A percentile compares a stretch with the other conserved stretches of the same genome.
Conservation (phyloP, 371 early-diverging fungal genomes). For the Haplosporangium sp. region DNA sequence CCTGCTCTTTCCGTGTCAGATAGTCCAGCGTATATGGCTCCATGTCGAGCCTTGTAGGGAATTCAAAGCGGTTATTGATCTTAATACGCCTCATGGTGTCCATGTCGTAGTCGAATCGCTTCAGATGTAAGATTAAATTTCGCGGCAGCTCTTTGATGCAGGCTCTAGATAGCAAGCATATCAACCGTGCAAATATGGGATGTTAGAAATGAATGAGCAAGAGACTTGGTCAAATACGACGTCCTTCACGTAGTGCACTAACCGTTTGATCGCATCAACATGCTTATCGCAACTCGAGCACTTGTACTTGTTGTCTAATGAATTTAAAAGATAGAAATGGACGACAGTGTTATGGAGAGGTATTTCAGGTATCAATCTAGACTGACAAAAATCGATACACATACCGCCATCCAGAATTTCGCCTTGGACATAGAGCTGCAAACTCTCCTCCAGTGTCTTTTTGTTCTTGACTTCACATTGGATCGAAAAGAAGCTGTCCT, state of each 20-base stretch:
- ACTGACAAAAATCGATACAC: background rate
- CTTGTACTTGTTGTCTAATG: constrained; percentile 62
- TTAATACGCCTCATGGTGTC: constrained; percentile 62
- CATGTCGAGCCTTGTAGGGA: constrained; percentile 61
- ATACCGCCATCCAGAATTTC: constrained; percentile 66
- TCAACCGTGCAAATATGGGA: background rate
- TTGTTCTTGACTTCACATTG: constrained; percentile 69
- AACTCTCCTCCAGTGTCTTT: constrained; percentile 59
- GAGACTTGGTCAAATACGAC: background rate
- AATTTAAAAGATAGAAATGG: background rate
- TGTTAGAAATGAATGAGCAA: background rate
- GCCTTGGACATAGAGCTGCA: constrained; percentile 64
- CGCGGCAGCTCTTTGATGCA: constrained; percentile 61
- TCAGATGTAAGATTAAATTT: constrained; percentile 64
- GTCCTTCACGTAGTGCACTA: background rate
- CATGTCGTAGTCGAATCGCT: constrained; percentile 69
- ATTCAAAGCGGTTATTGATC: constrained; percentile 64
- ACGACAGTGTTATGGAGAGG: background rate
- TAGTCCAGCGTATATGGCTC: constrained; percentile 60
- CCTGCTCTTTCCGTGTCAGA: constrained; percentile 55
- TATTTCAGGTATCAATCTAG: background rate
- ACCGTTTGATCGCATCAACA: constrained; percentile 66
- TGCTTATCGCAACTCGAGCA: constrained; percentile 61
- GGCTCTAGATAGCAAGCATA: constrained; percentile 32
- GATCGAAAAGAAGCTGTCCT: constrained; percentile 62